Evolutionary conservation across 768 basidiomycete species (phyloP).

Genomic region (Termitomyces heimii): DNA sequence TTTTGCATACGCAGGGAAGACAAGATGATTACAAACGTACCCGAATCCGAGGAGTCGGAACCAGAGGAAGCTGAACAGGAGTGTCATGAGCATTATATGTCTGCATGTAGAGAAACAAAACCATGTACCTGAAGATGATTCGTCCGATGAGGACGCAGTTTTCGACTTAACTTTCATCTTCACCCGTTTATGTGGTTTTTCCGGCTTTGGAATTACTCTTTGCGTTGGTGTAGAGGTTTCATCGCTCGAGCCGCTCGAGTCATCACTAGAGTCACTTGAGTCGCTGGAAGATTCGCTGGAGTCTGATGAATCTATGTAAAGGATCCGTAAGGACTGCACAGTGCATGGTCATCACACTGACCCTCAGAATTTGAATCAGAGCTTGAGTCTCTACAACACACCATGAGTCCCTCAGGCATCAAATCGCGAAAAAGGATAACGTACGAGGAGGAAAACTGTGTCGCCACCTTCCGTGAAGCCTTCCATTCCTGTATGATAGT

Average conservation of each 20-base stretch:
- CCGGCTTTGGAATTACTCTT: slow-evolving; percentile 2
- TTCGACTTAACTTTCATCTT: not conserved
- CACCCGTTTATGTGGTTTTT: slow-evolving; percentile 2
- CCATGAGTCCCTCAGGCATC: slow-evolving; percentile 4
- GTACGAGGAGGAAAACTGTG: slow-evolving; percentile 15
- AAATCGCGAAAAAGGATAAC: slow-evolving; percentile 5
- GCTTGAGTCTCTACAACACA: slow-evolving; percentile 1
- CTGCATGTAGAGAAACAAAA: not conserved
- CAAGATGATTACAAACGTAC: slow-evolving; percentile 5
- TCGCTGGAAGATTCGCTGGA: slow-evolving; percentile 20
- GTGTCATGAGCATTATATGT: not conserved
- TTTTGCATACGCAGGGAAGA: not conserved
- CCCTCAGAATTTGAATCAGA: slow-evolving; percentile 22
- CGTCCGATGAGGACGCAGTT: slow-evolving; percentile 1
- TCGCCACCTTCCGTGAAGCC: slow-evolving; percentile 20
- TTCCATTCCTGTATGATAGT: slow-evolving; percentile 68
- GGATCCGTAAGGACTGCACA: not conserved
- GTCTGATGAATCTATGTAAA: slow-evolving; percentile 4
- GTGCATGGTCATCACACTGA: not conserved
- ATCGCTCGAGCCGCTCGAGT: slow-evolving; percentile 20
- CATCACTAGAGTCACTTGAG: slow-evolving; percentile 18
- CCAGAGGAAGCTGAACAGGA: slow-evolving; percentile 11
- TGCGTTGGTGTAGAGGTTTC: slow-evolving; percentile 3
- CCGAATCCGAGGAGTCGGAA: slow-evolving; percentile 21
- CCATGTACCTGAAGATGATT: slow-evolving; percentile 10